Evolutionary conservation across 306 rosid genomes (phyloP).

Genomic region (Begonia peltatifolia): DNA sequence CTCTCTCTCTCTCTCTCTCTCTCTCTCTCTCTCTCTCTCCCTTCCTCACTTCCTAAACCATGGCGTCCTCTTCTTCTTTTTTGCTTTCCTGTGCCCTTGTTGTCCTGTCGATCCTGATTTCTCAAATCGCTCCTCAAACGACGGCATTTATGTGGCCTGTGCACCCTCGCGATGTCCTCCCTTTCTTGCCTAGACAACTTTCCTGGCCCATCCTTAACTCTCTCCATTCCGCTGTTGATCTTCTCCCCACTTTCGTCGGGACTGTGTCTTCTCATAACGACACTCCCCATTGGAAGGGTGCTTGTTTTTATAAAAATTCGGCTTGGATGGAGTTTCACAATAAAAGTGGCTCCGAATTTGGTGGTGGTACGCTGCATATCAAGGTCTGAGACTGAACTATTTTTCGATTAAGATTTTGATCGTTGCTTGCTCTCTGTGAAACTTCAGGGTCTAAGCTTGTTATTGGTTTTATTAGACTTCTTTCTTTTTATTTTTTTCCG

Average conservation of each 20-base stretch:
- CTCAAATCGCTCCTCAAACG: constrained; percentile 1
- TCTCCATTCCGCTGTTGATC: constrained; percentile 58
- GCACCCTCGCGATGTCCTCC: constrained; percentile 53
- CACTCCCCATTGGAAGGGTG: constrained; percentile 47
- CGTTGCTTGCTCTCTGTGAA: too few relatives aligned
- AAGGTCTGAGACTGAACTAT: constrained; percentile 25
- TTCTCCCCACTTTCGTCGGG: constrained; percentile 71
- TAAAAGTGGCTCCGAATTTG: constrained; percentile 39
- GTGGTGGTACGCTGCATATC: constrained; percentile 91
- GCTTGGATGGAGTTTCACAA: constrained; percentile 90
- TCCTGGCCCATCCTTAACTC: constrained; percentile 76
- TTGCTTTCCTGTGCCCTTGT: constrained; percentile 1
- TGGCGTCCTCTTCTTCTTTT: constrained; percentile 10
- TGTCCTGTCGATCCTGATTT: constrained; percentile 5
- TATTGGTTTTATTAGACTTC: too few relatives aligned
- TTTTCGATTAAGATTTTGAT: not conserved
- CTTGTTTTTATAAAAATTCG: constrained; percentile 60
- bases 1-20: too few relatives aligned
- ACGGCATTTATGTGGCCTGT: constrained; percentile 25
- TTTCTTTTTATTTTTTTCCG: too few relatives aligned
- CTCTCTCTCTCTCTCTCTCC: too few relatives aligned
- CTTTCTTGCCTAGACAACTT: constrained; percentile 59
- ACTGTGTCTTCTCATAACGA: constrained; percentile 37
- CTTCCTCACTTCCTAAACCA: not conserved
- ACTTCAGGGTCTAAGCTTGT: too few relatives aligned